Percentiles rank a stretch among this genome's conserved stretches.
These are phyloP conservation scores for Mortierella sp. DNA, from an alignment of 371 early-diverging fungal genomes.

Conservation along the genomic window DNA sequence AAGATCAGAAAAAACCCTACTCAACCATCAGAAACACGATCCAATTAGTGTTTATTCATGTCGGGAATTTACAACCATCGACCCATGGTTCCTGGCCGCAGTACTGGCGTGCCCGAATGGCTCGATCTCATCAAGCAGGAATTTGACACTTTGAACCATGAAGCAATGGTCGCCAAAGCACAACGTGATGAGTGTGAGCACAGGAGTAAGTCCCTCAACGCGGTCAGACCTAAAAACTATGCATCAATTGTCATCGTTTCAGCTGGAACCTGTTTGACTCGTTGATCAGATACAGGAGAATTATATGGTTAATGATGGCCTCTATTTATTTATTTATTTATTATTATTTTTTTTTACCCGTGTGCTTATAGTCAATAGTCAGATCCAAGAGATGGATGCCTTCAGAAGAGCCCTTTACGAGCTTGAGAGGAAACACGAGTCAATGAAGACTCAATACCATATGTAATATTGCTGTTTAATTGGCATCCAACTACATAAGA, in stretches of 20 bases:
- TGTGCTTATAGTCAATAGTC: constrained; percentile 33
- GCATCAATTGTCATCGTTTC: background rate
- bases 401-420: constrained; percentile 53
- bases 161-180: constrained; percentile 75
- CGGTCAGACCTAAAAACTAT: background rate
- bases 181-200: constrained; percentile 93
- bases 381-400: constrained; percentile 56
- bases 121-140: constrained; percentile 88
- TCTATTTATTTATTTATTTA: background rate
- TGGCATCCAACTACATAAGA: background rate
- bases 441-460: constrained; percentile 55
- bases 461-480: constrained; percentile 31
- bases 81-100: constrained; percentile 77
- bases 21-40: constrained; percentile 1
- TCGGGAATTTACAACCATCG: constrained; percentile 85
- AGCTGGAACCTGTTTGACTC: background rate
- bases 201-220: constrained; percentile 76
- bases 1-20: constrained; percentile 3
- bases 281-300: background rate
- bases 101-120: constrained; percentile 77
- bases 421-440: constrained; percentile 55
- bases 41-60: constrained; percentile 52
- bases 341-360: background rate
- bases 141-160: constrained; percentile 85
- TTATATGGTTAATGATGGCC: too few relatives aligned